Conservation (phyloP, 2,329 filamentous ascomycete species). For the Hymenoscyphus linearis region DNA sequence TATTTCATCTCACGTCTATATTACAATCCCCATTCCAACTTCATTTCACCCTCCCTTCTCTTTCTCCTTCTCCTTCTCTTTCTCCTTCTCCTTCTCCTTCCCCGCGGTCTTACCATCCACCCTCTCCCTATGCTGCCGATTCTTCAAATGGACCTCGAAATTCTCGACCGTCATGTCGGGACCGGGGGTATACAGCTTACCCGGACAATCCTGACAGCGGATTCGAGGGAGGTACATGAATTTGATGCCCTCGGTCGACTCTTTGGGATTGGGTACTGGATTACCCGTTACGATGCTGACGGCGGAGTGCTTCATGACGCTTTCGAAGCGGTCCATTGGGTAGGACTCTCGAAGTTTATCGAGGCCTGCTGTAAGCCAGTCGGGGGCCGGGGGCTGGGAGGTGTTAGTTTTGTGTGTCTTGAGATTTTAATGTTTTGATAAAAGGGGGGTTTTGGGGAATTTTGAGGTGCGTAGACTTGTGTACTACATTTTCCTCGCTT, state of each 20-base stretch:
- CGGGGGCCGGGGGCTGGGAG: constrained; percentile 71
- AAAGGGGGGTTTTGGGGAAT: constrained; percentile 3
- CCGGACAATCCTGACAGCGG: constrained; percentile 84
- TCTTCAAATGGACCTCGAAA: constrained; percentile 89
- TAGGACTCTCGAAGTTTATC: constrained; percentile 64
- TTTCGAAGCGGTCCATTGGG: constrained; percentile 79
- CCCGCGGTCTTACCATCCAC: constrained; percentile 42
- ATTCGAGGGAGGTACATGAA: constrained; percentile 86
- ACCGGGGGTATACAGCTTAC: constrained; percentile 88
- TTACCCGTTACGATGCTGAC: constrained; percentile 68
- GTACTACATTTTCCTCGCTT: background rate
- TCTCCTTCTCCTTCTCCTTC: background rate
- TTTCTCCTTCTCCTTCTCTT: background rate
- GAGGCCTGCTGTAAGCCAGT: constrained; percentile 77
- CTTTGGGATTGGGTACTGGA: constrained; percentile 51
- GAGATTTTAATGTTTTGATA: background rate
- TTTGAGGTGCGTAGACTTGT: constrained; percentile 6
- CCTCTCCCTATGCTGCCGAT: constrained; percentile 70
- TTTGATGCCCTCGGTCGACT: constrained; percentile 58
- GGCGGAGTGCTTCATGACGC: constrained; percentile 83
- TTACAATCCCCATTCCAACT: background rate
- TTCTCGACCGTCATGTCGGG: constrained; percentile 80
- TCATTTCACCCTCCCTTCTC: background rate
- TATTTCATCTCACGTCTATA: background rate
- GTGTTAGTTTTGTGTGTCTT: constrained; percentile 16